A percentile compares a stretch with the other conserved stretches of the same genome.
These are phyloP conservation scores for Penicillium atrosanguineum DNA, from an alignment of 495 filamentous ascomycete genomes.

Conservation along the genomic window DNA sequence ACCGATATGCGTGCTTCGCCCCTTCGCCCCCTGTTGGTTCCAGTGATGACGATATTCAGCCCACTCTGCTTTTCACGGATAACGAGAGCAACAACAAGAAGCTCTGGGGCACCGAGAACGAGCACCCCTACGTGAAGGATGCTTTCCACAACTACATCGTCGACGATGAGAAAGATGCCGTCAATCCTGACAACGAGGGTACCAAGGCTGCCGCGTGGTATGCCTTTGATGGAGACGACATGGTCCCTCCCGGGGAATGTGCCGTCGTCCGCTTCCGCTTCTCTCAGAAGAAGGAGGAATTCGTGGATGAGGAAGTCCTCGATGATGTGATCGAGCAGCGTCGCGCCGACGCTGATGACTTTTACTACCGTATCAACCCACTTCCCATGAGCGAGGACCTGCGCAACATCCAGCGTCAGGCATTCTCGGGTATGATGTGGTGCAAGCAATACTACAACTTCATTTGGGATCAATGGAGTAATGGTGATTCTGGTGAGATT, in stretches of 20 bases:
- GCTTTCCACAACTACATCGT: slow-evolving; percentile 90
- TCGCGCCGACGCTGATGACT: slow-evolving; percentile 86
- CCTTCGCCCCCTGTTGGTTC: slow-evolving; percentile 81
- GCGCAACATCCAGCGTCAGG: slow-evolving; percentile 91
- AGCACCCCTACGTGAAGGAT: slow-evolving; percentile 86
- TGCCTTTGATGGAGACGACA: slow-evolving; percentile 82
- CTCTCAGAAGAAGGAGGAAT: slow-evolving; percentile 67
- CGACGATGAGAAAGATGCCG: slow-evolving; percentile 69
- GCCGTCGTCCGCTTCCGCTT: slow-evolving; percentile 93
- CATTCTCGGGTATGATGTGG: slow-evolving; percentile 96
- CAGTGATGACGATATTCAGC: slow-evolving; percentile 77
- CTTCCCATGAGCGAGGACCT: slow-evolving; percentile 93
- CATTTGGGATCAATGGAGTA: slow-evolving; percentile 96
- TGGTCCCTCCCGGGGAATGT: slow-evolving; percentile 84
- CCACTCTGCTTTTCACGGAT: slow-evolving; percentile 84
- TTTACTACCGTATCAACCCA: slow-evolving; percentile 89
- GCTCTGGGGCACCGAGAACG: slow-evolving; percentile 75
- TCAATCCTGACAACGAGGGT: slow-evolving; percentile 77
- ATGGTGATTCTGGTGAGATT: slow-evolving; percentile 70
- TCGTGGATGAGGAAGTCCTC: slow-evolving; percentile 87
- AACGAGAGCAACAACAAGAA: slow-evolving; percentile 86
- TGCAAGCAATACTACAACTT: slow-evolving; percentile 96
- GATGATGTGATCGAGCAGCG: slow-evolving; percentile 88
- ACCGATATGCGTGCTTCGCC: slow-evolving; percentile 80
- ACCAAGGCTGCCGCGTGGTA: slow-evolving; percentile 94